These are phyloP conservation scores for Globisporangium spiculum DNA, from an alignment of 352 stramenopile species.

Conservation along the genomic window DNA sequence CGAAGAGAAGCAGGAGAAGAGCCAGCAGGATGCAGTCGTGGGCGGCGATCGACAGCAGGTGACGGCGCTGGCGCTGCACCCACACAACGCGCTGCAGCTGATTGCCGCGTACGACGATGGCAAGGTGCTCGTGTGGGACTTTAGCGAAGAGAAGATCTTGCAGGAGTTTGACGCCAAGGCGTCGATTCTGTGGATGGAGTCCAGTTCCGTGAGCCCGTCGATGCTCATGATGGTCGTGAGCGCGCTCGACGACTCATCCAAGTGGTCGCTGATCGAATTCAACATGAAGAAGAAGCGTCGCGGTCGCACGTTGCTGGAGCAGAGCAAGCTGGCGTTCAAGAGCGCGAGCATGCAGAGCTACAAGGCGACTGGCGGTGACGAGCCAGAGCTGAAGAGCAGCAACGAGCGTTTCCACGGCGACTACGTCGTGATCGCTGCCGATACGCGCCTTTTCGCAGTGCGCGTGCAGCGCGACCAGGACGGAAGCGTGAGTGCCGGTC, in stretches of 20 bases:
- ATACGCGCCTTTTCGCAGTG: slow-evolving; percentile 35
- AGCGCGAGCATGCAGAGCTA: slow-evolving; percentile 61
- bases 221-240: slow-evolving; percentile 51
- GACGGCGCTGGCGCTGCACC: slow-evolving; percentile 60
- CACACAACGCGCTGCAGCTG: slow-evolving; percentile 67
- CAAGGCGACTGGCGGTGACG: slow-evolving; percentile 2
- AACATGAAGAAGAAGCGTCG: slow-evolving; percentile 68
- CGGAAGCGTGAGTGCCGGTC: slow-evolving; percentile 24
- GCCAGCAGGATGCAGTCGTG: background rate
- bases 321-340: slow-evolving; percentile 45
- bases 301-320: slow-evolving; percentile 43
- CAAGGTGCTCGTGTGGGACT: slow-evolving; percentile 71
- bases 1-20: slow-evolving; percentile 13
- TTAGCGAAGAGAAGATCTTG: slow-evolving; percentile 65
- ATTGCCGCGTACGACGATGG: slow-evolving; percentile 67
- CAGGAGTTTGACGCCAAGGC: slow-evolving; percentile 46
- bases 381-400: background rate
- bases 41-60: slow-evolving; percentile 26
- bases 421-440: slow-evolving; percentile 48
- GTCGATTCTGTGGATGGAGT: slow-evolving; percentile 69
- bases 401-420: slow-evolving; percentile 31
- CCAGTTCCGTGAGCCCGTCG: slow-evolving; percentile 49
- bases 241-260: slow-evolving; percentile 14
- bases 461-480: slow-evolving; percentile 35
- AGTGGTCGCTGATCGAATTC: slow-evolving; percentile 68